Base-by-base conservation (phyloP, 192 early-diverging fungal species). In the Haplosporangium gracile region DNA sequence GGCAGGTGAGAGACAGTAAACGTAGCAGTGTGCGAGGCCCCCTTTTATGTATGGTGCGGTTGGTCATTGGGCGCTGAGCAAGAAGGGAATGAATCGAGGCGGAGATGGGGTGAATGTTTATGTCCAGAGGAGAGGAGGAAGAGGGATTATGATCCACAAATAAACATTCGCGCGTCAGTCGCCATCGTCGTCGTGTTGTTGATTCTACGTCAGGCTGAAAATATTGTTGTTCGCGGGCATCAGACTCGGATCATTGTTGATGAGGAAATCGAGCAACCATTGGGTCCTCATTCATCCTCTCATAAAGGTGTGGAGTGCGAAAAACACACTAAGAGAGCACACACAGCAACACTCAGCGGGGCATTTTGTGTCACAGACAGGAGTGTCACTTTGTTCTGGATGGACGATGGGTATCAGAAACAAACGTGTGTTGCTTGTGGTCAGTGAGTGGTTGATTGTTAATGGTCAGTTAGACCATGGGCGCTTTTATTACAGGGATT, bases 191-290 rank as follows among this genome's bases (percentile, higher is more conserved):
- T 51, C 2, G 0, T 51, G 49, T 51, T 51, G 49, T 51, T 51
- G 18, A 51, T 32, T 15, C 11, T 65, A 32, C 11, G 60, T 63
- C 26, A 29, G 26, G 29, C 9, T 26, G 9, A 29, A 29, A 65
- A 65, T 13, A 65, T 65, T 65, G 57, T 63, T n/a, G 57, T 63
- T 20, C 26, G 57, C 57, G 13, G 55, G 5, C n/a, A 65, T 65
- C 60, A 65, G 26, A 65, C 49, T 65, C 60, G 60, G 60, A 65
- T 65, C 60, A 65, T 65, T 65, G 60, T 65, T 65, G 60, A 65
- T 65, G 60, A 65, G 60, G 60, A 65, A 29, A 65, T 65, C 60
- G 29, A 60, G 6, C 49, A 51, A 22, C 49, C 15, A 51, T 51
- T 51, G 15, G 47, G 47, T 20, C 47, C 47, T 16, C 47, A 51